Base-by-base conservation (phyloP, 202 grass and related monocot species). In the Setaria viridis region DNA sequence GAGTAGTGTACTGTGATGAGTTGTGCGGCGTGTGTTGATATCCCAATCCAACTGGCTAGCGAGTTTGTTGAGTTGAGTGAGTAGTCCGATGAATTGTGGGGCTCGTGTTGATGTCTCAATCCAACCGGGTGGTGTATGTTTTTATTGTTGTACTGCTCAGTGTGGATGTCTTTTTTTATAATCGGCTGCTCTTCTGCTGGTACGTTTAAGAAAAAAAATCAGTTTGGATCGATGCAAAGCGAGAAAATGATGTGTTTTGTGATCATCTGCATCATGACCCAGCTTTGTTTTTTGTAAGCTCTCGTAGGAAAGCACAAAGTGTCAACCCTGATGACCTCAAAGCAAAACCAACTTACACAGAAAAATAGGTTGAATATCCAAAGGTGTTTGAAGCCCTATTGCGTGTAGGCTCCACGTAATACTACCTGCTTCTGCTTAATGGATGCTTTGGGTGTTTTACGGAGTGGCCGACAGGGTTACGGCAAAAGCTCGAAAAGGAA, bases 281-380 rank as follows among this genome's bases (percentile, higher is more conserved):
- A 6, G 76, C 63, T 64, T 32, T 64, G 85, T 63, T 80, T 90
- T 84, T 90, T 85, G 89, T 81, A 85, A 84, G 89, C 89, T 71
- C 69, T 87, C 45, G 63, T 63, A 30, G 47, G 50, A 46, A 64
- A 87, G 81, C 62, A 80, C 83, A 91, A 85, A 85, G 89, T 47
- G 89, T 82, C 82, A 78, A 20, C 82, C 43, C 66, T 78, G 70
- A 74, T 74, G 77, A 25, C 20, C 78, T 85, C 85, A 85, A 88
- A 91, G 89, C 58, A 88, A 78, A 82, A 85, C 86, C 48, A 82
- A 91, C 72, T 82, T 91, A 75, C 67, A n/a, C 50, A 43, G 20
- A 57, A 12, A 82, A 65, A 77, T 48, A 8, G 6, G 19, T 9
- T 7, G 20, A 45, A 35, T 73, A 62, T 72, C 58, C 21, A 74